Evolutionary conservation across 2,329 filamentous ascomycete genomes (phyloP), one percentile per base, ranked within the genome.

Genomic region (Paecilomyces fulvus): DNA sequence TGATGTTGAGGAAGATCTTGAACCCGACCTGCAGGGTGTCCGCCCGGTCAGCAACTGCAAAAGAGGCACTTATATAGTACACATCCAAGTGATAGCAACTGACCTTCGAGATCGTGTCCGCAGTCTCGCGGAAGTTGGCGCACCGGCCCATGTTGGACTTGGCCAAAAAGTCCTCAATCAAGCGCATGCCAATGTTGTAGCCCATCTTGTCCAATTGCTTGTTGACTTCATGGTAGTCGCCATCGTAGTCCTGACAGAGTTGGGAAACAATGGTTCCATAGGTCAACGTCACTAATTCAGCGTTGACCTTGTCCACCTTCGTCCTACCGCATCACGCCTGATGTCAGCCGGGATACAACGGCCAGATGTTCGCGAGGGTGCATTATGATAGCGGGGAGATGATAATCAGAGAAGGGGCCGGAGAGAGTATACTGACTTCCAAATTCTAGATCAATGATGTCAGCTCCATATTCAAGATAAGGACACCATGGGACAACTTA

Each of bases 131-230:
- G 70, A 99, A 96, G 76, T 94, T 97, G 64, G 84, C 81, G 74
- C 94, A 99, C 61, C 91, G 83, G 64, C 90, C 89, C 1, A 89
- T 90, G 65, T 90, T 92, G 4, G 91, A 94, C 74, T 96, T 97
- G 66, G 94, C 94, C 17, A 99, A 84, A 68, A 96, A 99, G 75
- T 99, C 94, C 67, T 99, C 94, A 64, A 99, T 96, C 63, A 99
- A 77, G 37, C 94, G 89, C 68, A 97, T 80, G 28, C 94, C 94
- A 62, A 99, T 99, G 68, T 97, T 97, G 77, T 97, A 96, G 55
- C 94, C 94, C 94, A 99, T 99, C 77, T 92, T 95, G 71, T 99
- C 94, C 49, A 99, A 82, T 73, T 99, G 94, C 73, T 92, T 91
- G 77, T 99, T 99, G 70, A 99, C 92, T 72, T 97, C 91, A 53